Percentiles rank a stretch among this genome's conserved stretches.
These are phyloP conservation scores for Rhododendron mucronatum DNA, from an alignment of 148 eudicot species.

Conservation along the genomic window DNA sequence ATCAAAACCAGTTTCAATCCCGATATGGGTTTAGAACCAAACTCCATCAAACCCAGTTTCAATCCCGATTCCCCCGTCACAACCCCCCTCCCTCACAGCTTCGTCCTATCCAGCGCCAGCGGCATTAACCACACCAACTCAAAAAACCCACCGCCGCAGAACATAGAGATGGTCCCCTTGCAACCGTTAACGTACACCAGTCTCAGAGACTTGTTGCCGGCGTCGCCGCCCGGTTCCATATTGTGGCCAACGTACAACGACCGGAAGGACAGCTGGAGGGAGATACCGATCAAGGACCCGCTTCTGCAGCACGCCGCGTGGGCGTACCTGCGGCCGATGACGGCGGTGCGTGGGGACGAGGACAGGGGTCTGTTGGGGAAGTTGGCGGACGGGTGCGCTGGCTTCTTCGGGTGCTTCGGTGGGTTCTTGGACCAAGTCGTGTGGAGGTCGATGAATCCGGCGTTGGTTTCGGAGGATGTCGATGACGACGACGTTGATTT, in stretches of 20 bases:
- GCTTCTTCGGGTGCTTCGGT: slow-evolving; percentile 22
- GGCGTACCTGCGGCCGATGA: slow-evolving; percentile 39
- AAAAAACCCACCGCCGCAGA: background rate
- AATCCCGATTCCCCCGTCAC: background rate
- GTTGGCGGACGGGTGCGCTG: slow-evolving; percentile 16
- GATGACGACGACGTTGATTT: background rate
- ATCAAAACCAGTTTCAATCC: background rate
- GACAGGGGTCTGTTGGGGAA: background rate
- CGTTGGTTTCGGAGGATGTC: background rate
- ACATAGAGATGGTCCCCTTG: slow-evolving; percentile 22
- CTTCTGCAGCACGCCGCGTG: slow-evolving; percentile 41
- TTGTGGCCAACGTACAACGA: background rate
- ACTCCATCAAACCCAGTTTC: background rate
- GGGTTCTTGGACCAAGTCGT: slow-evolving; percentile 15
- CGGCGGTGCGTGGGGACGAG: slow-evolving; percentile 10
- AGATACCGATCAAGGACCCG: slow-evolving; percentile 38
- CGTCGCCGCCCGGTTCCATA: slow-evolving; percentile 9
- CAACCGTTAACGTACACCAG: slow-evolving; percentile 23
- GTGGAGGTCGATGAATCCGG: background rate
- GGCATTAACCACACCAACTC: background rate
- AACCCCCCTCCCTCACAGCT: background rate
- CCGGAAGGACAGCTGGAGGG: slow-evolving; percentile 32
- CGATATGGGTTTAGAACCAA: slow-evolving; percentile 2
- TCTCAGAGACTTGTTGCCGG: slow-evolving; percentile 25
- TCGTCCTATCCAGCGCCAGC: background rate